A percentile compares a stretch with the other conserved stretches of the same genome.
Conservation (phyloP, 139 green algal genomes). For the Ettlia oleoabundans region DNA sequence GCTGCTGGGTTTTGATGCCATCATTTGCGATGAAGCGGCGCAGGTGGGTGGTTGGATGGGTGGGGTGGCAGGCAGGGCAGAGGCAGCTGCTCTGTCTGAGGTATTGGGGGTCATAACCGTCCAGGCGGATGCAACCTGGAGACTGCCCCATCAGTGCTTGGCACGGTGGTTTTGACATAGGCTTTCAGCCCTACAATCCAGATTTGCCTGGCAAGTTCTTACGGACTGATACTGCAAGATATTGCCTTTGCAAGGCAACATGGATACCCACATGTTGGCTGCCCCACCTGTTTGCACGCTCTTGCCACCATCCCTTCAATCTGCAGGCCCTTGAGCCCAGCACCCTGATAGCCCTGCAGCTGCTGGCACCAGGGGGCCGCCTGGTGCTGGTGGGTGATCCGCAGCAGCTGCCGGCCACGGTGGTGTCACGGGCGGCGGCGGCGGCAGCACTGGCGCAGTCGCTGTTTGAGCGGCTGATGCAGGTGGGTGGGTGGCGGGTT, state of each 20-base stretch:
- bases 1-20: conserved; percentile 19
- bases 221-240: too few relatives aligned
- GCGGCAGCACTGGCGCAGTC: conserved; percentile 74
- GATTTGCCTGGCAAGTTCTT: too few relatives aligned
- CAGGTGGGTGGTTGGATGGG: conserved; percentile 57
- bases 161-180: too few relatives aligned
- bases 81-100: neutral
- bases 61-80: neutral
- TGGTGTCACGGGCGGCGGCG: conserved; percentile 65
- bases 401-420: conserved; percentile 92
- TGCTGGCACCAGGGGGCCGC: conserved; percentile 52
- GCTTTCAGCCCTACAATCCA: too few relatives aligned
- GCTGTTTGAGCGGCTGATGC: conserved; percentile 86
- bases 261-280: neutral
- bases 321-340: conserved; percentile 83
- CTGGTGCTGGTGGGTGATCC: conserved; percentile 90
- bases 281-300: neutral
- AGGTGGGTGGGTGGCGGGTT: conserved; percentile 5
- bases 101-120: too few relatives aligned
- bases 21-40: conserved; percentile 83
- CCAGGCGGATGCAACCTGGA: too few relatives aligned
- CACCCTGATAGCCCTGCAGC: conserved; percentile 43
- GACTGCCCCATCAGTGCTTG: neutral
- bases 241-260: too few relatives aligned
- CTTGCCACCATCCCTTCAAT: too few relatives aligned